Evolutionary conservation across 1,139 yeast genomes (phyloP).

Genomic region (Kurtzmaniella quercitrusa): DNA sequence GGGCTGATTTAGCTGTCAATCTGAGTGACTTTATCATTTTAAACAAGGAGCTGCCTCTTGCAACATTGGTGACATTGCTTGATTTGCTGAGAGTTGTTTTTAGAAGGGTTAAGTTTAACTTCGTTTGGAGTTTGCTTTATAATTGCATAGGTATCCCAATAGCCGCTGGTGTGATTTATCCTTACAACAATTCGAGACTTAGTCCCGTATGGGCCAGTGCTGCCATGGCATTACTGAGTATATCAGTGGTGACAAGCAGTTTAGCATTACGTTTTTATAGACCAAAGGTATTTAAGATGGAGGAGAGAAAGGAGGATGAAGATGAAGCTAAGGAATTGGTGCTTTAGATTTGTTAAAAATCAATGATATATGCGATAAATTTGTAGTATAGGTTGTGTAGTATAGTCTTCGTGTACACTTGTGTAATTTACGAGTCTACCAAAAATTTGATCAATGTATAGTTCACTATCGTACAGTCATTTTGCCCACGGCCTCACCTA

Average conservation of each 20-base stretch:
- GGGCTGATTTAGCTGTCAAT: conserved; percentile 56
- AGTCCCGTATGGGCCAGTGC: conserved; percentile 67
- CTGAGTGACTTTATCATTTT: conserved; percentile 56
- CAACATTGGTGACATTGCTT: conserved; percentile 46
- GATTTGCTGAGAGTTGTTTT: conserved; percentile 26
- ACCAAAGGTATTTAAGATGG: conserved; percentile 29
- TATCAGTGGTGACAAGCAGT: conserved; percentile 56
- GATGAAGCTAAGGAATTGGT: conserved; percentile 9
- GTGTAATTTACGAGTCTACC: neutral
- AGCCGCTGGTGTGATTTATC: conserved; percentile 63
- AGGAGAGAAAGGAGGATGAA: conserved; percentile 11
- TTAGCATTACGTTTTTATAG: conserved; percentile 46
- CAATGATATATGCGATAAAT: neutral
- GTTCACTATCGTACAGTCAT: conserved; percentile 1
- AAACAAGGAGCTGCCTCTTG: conserved; percentile 42
- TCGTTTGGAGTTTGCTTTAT: conserved; percentile 52
- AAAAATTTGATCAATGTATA: neutral
- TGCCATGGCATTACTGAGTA: conserved; percentile 62
- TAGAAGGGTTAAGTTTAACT: conserved; percentile 46
- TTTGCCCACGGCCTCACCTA: conserved; percentile 7
- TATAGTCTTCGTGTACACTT: too few relatives aligned
- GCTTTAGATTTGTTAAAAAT: neutral
- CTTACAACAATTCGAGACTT: conserved; percentile 47
- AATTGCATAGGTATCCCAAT: conserved; percentile 55
- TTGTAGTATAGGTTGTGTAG: too few relatives aligned